These are phyloP conservation scores for Ogataea minuta DNA, from an alignment of 805 yeast genomes.

Conservation along the genomic window DNA sequence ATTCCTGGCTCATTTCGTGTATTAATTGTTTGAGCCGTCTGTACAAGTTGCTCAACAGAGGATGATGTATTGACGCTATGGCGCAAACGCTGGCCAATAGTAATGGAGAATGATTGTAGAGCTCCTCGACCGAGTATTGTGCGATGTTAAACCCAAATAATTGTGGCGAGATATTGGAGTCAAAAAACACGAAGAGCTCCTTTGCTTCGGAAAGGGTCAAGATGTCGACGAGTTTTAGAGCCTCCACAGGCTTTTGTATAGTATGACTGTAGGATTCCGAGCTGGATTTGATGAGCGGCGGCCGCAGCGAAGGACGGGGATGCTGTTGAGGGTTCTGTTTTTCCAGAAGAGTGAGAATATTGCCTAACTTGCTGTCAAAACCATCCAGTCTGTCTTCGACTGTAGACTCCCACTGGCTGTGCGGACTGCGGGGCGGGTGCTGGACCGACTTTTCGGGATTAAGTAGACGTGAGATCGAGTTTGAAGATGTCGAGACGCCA, in stretches of 20 bases:
- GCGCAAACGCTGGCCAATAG: conserved; percentile 59
- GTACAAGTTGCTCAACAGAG: conserved; percentile 31
- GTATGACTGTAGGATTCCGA: conserved; percentile 1
- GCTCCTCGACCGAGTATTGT: conserved; percentile 43
- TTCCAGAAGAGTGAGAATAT: conserved; percentile 37
- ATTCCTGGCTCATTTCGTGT: conserved; percentile 28
- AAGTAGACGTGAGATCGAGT: conserved; percentile 18
- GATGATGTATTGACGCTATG: conserved; percentile 62
- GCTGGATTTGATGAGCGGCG: conserved; percentile 1
- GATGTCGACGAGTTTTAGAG: conserved; percentile 17
- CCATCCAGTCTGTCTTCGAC: conserved; percentile 40
- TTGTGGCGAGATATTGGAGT: conserved; percentile 56
- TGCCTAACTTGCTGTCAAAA: conserved; percentile 40
- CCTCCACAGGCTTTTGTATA: background rate
- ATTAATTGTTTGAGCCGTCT: conserved; percentile 30
- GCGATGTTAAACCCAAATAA: conserved; percentile 63
- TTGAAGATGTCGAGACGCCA: background rate
- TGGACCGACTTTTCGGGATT: conserved; percentile 10
- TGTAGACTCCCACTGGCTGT: conserved; percentile 31
- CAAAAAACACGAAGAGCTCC: conserved; percentile 51
- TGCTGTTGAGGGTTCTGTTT: conserved; percentile 18
- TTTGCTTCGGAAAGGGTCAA: conserved; percentile 35
- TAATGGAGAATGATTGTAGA: conserved; percentile 58
- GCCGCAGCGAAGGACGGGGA: conserved; percentile 4
- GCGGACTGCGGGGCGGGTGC: conserved; percentile 1